Conservation (phyloP, 1,284 basidiomycete species). For the Veloboletus limbatus region DNA sequence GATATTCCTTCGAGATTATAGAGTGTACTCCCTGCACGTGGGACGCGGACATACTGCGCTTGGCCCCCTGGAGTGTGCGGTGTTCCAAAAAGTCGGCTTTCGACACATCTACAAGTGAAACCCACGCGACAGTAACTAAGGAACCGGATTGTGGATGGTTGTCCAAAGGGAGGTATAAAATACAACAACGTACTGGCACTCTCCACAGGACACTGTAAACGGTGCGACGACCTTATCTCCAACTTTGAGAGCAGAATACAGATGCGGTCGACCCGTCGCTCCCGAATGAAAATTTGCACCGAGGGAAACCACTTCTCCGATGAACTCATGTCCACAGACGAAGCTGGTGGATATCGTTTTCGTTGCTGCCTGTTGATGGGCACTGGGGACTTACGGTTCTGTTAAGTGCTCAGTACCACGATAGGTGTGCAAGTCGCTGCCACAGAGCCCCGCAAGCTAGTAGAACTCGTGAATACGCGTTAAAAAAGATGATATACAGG, state of each 20-base stretch:
- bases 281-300: slow-evolving; percentile 57
- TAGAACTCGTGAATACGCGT: background rate
- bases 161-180: background rate
- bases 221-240: slow-evolving; percentile 88
- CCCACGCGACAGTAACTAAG: slow-evolving; percentile 70
- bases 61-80: slow-evolving; percentile 77
- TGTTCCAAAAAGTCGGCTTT: slow-evolving; percentile 71
- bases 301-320: slow-evolving; percentile 74
- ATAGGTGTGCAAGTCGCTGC: slow-evolving; percentile 82
- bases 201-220: slow-evolving; percentile 81
- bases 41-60: slow-evolving; percentile 83
- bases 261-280: slow-evolving; percentile 48
- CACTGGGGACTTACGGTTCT: slow-evolving; percentile 30
- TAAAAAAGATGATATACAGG: background rate
- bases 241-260: slow-evolving; percentile 67
- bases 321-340: slow-evolving; percentile 79
- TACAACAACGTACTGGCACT: slow-evolving; percentile 64
- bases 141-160: background rate
- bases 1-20: slow-evolving; percentile 58
- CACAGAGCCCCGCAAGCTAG: slow-evolving; percentile 73
- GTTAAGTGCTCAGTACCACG: slow-evolving; percentile 51
- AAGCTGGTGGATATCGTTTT: slow-evolving; percentile 41
- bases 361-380: background rate
- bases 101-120: slow-evolving; percentile 73
- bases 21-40: slow-evolving; percentile 76